Percentiles rank a stretch among this genome's conserved stretches.
Evolutionary conservation across 306 rosid species (phyloP).

Genomic region (Malus domestica): ASM211411v1 NC_041804.1:2121001-2121500

Average conservation of each 20-base stretch:
- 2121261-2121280: conserved; percentile 93
- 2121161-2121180: background rate
- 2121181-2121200: background rate
- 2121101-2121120: background rate
- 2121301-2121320: conserved; percentile 95
- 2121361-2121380: conserved; percentile 23
- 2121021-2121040: background rate
- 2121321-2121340: conserved; percentile 60
- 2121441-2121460: background rate
- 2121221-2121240: conserved; percentile 12
- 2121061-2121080: background rate
- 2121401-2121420: conserved; percentile 31
- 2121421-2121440: background rate
- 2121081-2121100: background rate
- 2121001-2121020: background rate
- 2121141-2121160: background rate
- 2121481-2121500: conserved; percentile 33
- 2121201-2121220: background rate
- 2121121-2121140: background rate
- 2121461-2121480: conserved; percentile 23
- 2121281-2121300: conserved; percentile 98
- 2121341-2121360: background rate
- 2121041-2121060: background rate
- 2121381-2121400: conserved; percentile 29
- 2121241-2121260: conserved; percentile 67